phyloP scores from a whole-genome alignment of 805 yeast species.

The Cyberlindnera misumaiensis region DNA sequence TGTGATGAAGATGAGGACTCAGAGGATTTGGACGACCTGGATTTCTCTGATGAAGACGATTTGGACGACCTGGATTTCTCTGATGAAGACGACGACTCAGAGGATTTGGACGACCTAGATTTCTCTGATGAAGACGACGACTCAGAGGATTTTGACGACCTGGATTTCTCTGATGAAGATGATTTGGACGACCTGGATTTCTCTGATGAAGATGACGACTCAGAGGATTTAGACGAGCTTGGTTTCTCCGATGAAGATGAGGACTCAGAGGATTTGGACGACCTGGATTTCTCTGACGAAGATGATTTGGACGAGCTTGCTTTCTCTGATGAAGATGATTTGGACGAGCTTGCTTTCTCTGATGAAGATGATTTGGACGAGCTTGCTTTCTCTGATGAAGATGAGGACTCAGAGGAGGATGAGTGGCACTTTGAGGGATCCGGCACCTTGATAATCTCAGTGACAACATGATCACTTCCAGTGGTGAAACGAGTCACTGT shows the following conservation, averaged over 20 bases:
- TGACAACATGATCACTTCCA: conserved; percentile 5
- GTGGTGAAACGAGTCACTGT: conserved; percentile 6
- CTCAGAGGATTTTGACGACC: neutral
- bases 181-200: neutral
- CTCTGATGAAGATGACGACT: neutral
- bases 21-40: conserved; percentile 1
- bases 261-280: neutral
- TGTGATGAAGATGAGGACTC: no score
- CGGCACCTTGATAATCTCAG: conserved; percentile 7
- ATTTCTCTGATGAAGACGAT: conserved; percentile 2
- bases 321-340: neutral
- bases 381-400: neutral
- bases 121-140: no score
- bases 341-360: neutral
- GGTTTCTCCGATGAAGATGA: neutral
- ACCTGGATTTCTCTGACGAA: neutral
- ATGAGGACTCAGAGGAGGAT: neutral
- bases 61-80: no score
- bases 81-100: no score
- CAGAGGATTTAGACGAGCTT: neutral
- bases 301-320: neutral
- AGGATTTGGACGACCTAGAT: no score
- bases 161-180: neutral
- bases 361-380: neutral
- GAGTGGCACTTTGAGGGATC: neutral